phyloP scores from a whole-genome alignment of 73 alveolate genomes.

The Paramecium primaurelia region DNA sequence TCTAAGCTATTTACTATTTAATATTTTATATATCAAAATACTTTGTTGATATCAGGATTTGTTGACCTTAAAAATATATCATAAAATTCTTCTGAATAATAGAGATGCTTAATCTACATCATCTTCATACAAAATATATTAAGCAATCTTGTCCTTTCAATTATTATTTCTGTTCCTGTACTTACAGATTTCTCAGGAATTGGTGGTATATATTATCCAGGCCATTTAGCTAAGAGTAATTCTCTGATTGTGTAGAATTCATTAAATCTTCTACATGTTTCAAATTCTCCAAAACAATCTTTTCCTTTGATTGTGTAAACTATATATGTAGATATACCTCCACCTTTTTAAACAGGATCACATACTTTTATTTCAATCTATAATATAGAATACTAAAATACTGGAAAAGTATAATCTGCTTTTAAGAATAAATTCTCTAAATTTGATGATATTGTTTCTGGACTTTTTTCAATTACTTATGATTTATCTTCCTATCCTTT shows the following conservation, averaged over 20 bases:
- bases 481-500: neutral
- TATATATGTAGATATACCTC: constrained; percentile 47
- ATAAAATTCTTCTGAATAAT: constrained; percentile 23
- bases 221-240: constrained; percentile 77
- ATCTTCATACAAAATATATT: constrained; percentile 27
- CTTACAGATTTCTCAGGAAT: constrained; percentile 64
- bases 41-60: neutral
- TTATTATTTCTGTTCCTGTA: neutral
- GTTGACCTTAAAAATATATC: constrained; percentile 12
- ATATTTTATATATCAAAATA: neutral
- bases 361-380: constrained; percentile 11
- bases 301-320: constrained; percentile 57
- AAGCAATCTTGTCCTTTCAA: neutral
- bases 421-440: neutral
- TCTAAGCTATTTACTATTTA: neutral
- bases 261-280: constrained; percentile 77
- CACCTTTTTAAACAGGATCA: constrained; percentile 6
- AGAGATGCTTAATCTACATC: constrained; percentile 26
- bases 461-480: neutral
- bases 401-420: neutral
- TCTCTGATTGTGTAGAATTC: constrained; percentile 89
- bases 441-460: neutral
- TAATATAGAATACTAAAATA: neutral
- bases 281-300: constrained; percentile 62
- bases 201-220: constrained; percentile 94